Evolutionary conservation across 2,329 filamentous ascomycete species (phyloP).

Genomic region (Colletotrichum lupini): DNA sequence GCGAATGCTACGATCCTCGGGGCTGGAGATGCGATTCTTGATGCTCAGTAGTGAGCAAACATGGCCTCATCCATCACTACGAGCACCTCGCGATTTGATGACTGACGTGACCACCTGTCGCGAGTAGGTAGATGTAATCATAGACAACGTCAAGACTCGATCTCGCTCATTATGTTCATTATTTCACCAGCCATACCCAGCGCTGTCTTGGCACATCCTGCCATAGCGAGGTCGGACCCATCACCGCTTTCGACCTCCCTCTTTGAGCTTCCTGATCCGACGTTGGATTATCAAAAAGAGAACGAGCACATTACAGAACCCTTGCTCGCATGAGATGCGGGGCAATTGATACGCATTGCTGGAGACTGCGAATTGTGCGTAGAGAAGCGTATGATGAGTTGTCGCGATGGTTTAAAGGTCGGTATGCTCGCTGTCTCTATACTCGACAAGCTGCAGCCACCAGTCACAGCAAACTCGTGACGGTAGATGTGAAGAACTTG

Average conservation of each 20-base stretch:
- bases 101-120: accelerated
- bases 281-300: conserved; percentile 17
- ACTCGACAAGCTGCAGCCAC: neutral
- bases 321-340: conserved; percentile 2
- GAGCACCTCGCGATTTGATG: neutral
- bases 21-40: neutral
- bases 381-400: neutral
- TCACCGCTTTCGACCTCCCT: conserved; percentile 18
- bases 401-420: neutral
- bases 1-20: neutral
- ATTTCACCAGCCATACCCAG: neutral
- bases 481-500: neutral
- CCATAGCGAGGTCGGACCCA: neutral
- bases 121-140: accelerated
- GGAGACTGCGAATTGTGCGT: neutral
- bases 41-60: neutral
- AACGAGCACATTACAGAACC: neutral
- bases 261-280: conserved; percentile 1
- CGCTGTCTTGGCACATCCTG: neutral
- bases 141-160: neutral
- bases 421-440: neutral
- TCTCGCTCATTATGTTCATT: accelerated
- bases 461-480: neutral
- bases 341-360: conserved; percentile 10
- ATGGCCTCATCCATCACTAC: neutral